Evolutionary conservation across 306 rosid species (phyloP), one percentile per base, ranked within the genome.

Genomic region (Trifolium dubium): DNA sequence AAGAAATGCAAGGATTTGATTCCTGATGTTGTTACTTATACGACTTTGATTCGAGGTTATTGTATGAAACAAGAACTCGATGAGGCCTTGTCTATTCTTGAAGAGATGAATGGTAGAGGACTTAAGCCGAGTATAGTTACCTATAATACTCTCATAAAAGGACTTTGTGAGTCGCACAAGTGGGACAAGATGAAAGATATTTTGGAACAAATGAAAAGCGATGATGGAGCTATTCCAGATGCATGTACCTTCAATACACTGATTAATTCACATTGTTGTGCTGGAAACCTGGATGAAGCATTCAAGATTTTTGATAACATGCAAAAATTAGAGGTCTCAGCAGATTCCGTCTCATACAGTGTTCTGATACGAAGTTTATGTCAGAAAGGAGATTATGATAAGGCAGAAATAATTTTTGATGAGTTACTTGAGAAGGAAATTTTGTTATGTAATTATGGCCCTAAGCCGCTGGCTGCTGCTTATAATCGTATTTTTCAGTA

Each of bases 261-360:
- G 67, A 84, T 90, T 76, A 86, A 85, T 72, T 77, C 83, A 5
- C 92, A 92, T 28, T 90, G 92, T 76, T 53, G 70, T 74, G 84
- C 84, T 1, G 91, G 89, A 71, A 90, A 88, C 43, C 59, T 87
- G 50, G 85, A 80, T 55, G 96, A 92, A 79, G 96, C 96, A 34
- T 64, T 90, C 43, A 85, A 80, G 73, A 88, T 84, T 58, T 88
- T 90, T 64, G 80, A 60, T 73, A 85, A 76, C 82, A 92, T 92
- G 96, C 62, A 74, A 18, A 88, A 80, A 23, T 69, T 88, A 54
- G 79, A 80, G 80, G 80, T 87, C 9, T 82, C 6, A 6, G 83
- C 82, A 55, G 98, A 92, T 84, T 92, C 98, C 15, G 98, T 92
- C 64, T 87, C 94, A 2, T 92, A 90, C 72, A 84, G 96, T 76